Percentiles rank a stretch among this genome's conserved stretches.
These are phyloP conservation scores for Euphrasia arctica DNA, from an alignment of 305 asterid genomes.

Conservation along the genomic window DNA sequence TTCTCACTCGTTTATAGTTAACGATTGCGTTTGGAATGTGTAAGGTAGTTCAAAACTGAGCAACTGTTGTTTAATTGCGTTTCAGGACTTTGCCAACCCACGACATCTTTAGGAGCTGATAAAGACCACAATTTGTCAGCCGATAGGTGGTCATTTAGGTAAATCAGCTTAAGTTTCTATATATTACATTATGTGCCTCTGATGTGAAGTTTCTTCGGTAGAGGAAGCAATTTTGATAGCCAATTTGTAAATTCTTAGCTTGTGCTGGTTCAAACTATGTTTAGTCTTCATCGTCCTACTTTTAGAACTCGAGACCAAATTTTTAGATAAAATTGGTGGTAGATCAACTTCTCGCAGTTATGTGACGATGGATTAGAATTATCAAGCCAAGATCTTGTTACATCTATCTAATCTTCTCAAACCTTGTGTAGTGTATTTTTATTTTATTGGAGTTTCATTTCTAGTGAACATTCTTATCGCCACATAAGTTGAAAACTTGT, in stretches of 20 bases:
- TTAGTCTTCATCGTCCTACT: no score
- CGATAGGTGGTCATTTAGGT: slow-evolving; percentile 51
- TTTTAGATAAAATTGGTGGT: neutral
- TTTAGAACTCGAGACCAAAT: no score
- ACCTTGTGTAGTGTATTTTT: no score
- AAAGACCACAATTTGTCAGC: slow-evolving; percentile 29
- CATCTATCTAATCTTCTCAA: no score
- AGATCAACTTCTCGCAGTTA: neutral
- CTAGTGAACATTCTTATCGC: neutral
- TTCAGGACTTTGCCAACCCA: slow-evolving; percentile 42
- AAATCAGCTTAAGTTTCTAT: slow-evolving; percentile 17
- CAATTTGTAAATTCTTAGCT: no score
- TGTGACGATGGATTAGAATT: slow-evolving; percentile 1
- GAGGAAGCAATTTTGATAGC: no score
- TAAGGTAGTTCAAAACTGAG: neutral
- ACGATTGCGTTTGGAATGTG: neutral
- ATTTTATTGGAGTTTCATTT: no score
- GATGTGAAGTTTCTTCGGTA: no score
- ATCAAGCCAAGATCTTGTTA: neutral
- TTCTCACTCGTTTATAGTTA: slow-evolving; percentile 16
- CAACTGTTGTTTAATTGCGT: slow-evolving; percentile 21
- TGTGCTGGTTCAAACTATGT: no score
- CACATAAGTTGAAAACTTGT: slow-evolving; percentile 7
- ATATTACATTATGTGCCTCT: no score
- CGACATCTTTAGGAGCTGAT: slow-evolving; percentile 32